Conservation (phyloP, 139 green algal species). For the Chlorella sp. region DNA sequence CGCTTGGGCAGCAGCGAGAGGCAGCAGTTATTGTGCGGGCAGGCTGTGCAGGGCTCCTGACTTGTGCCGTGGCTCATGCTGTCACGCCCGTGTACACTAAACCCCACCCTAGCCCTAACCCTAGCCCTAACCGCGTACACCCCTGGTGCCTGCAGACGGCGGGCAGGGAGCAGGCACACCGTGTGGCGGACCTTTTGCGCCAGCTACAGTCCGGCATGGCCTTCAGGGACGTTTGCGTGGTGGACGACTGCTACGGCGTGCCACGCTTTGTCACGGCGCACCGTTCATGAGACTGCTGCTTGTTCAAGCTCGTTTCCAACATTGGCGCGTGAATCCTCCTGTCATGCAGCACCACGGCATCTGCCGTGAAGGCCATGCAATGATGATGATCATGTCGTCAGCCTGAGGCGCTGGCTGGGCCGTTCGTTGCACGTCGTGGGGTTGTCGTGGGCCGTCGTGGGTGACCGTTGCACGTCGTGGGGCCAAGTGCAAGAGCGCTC, state of each 20-base stretch:
- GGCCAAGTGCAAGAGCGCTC: too few relatives aligned
- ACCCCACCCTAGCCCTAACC: not conserved
- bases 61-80: not conserved
- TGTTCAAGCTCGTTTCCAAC: not conserved
- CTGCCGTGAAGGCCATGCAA: too few relatives aligned
- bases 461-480: too few relatives aligned
- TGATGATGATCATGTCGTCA: too few relatives aligned
- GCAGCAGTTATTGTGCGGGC: not conserved
- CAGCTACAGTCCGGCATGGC: not conserved
- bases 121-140: not conserved
- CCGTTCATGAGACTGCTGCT: too few relatives aligned
- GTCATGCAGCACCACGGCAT: too few relatives aligned
- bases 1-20: too few relatives aligned
- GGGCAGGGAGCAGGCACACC: constrained; percentile 49
- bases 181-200: constrained; percentile 33
- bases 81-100: not conserved
- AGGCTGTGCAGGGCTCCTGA: not conserved
- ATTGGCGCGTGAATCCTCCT: not conserved
- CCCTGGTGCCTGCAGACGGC: constrained; percentile 38
- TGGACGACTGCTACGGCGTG: constrained; percentile 50
- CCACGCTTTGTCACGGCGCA: constrained; percentile 61
- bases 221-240: constrained; percentile 39
- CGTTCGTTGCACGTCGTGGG: too few relatives aligned
- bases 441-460: too few relatives aligned
- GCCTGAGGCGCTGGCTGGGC: too few relatives aligned